Evolutionary conservation across 2,329 filamentous ascomycete genomes (phyloP).

Genomic region (Leptographium flavum): DNA sequence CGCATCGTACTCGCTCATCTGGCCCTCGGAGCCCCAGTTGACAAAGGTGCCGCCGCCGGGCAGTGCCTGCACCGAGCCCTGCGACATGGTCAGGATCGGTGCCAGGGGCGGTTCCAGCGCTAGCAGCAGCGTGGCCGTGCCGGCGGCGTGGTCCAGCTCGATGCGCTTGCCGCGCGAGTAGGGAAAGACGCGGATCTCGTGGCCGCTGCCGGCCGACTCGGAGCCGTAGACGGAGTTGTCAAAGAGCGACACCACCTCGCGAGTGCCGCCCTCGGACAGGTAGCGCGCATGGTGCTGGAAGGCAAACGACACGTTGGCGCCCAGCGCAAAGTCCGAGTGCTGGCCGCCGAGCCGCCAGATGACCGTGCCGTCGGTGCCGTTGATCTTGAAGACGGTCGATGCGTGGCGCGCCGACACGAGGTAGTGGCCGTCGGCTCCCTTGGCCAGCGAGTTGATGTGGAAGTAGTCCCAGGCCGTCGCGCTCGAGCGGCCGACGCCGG

Average conservation of each 20-base stretch:
- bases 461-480: constrained; percentile 31
- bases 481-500: constrained; percentile 14
- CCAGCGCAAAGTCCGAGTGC: constrained; percentile 24
- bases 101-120: constrained; percentile 27
- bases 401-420: constrained; percentile 29
- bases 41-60: constrained; percentile 38
- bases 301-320: constrained; percentile 18
- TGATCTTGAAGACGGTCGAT: constrained; percentile 26
- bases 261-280: constrained; percentile 20
- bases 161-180: constrained; percentile 30
- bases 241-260: constrained; percentile 31
- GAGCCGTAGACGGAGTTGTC: constrained; percentile 34
- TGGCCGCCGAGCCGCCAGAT: constrained; percentile 32
- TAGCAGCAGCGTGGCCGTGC: constrained; percentile 29
- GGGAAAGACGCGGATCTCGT: constrained; percentile 13
- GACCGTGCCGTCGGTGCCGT: constrained; percentile 25
- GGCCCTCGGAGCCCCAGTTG: constrained; percentile 39
- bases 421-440: constrained; percentile 28
- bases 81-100: constrained; percentile 13
- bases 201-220: constrained; percentile 17
- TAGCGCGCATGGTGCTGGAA: constrained; percentile 34
- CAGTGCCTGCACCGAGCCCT: constrained; percentile 31
- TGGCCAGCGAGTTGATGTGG: constrained; percentile 36
- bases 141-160: constrained; percentile 25
- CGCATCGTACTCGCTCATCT: constrained; percentile 29